A percentile compares a stretch with the other conserved stretches of the same genome.
Evolutionary conservation across 352 stramenopile genomes (phyloP).

Genomic region (Phytophthora capsici): DNA sequence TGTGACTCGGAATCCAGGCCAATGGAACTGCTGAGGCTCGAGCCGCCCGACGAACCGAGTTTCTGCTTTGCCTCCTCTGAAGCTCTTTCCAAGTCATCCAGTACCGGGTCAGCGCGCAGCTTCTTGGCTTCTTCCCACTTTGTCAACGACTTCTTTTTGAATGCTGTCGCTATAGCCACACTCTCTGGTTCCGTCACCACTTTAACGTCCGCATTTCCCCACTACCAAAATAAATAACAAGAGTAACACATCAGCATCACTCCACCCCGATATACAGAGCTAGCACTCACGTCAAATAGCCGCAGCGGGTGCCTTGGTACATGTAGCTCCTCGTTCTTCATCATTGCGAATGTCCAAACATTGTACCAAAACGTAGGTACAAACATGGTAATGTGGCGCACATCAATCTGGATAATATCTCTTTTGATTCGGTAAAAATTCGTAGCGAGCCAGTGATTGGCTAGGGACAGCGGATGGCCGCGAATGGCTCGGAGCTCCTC

Average conservation of each 20-base stretch:
- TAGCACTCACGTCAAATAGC: conserved; percentile 34
- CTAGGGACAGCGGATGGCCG: conserved; percentile 28
- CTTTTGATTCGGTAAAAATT: conserved; percentile 36
- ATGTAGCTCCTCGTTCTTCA: no score
- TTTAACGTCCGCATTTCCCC: conserved; percentile 16
- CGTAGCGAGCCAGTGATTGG: conserved; percentile 18
- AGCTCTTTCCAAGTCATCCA: conserved; percentile 44
- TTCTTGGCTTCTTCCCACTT: conserved; percentile 54
- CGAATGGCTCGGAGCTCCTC: conserved; percentile 7
- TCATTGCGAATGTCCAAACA: not conserved
- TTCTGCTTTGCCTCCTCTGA: conserved; percentile 28
- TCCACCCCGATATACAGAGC: no score
- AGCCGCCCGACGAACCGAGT: conserved; percentile 14
- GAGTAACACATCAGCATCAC: no score
- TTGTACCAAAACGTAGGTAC: conserved; percentile 5
- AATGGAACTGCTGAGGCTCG: conserved; percentile 15
- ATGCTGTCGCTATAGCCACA: conserved; percentile 49
- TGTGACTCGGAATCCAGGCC: conserved; percentile 11
- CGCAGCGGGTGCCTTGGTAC: conserved; percentile 27
- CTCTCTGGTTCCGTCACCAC: conserved; percentile 38
- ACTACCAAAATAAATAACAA: conserved; percentile 10
- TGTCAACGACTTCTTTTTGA: conserved; percentile 50
- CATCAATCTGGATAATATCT: no score
- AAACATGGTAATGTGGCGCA: conserved; percentile 15
- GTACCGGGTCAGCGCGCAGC: conserved; percentile 53